Base-by-base conservation (phyloP, 345 rosid species). In the Pugionium cornutum region DNA sequence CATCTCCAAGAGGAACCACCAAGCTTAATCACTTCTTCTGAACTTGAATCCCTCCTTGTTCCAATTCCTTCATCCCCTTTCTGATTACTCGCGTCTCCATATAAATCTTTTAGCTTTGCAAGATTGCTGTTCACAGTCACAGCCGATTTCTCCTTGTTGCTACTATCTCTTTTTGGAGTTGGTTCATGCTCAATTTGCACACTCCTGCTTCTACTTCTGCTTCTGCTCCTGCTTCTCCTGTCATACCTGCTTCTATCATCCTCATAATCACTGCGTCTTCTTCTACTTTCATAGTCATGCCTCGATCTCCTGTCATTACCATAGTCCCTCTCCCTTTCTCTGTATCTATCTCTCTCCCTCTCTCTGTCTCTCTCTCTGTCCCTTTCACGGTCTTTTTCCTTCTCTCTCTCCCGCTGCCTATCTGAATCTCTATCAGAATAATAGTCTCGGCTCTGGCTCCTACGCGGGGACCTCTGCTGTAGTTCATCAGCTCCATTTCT, bases 11-110 rank as follows among this genome's bases (percentile, higher is more conserved):
- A 64, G 60, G 88, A 81, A 42, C 89, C 97, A 45, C 99, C 97
- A 32, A 94, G 92, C 77, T 92, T 84, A 8, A 94, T 82, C 50
- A 94, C 96, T 79, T 94, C 99, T 75, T 90, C 95, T 3, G 91
- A 79, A 47, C 82, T 67, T 59, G 58, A 81, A 54, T 87, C 89
- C 59, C 84, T 78, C 37, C 82, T 70, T 9, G 83, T 79, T 51
- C 87, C 97, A 45, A 29, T 26, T 6, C 74, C 75, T 56, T 77
- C 73, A 41, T 78, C 84, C 2, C 79, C 91, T 72, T 82, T 88
- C 49, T 80, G 59, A 63, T 68, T 83, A 28, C 81, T 76, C 0
- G 72, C 35, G 52, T 90, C 96, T 29, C 99, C 97, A 33, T 94
- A 94, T 10, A 94, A 46, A 81, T 88, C 97, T 76, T 79, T 94